phyloP scores from a whole-genome alignment of 805 yeast genomes.

The Sugiyamaella marilandica region DNA sequence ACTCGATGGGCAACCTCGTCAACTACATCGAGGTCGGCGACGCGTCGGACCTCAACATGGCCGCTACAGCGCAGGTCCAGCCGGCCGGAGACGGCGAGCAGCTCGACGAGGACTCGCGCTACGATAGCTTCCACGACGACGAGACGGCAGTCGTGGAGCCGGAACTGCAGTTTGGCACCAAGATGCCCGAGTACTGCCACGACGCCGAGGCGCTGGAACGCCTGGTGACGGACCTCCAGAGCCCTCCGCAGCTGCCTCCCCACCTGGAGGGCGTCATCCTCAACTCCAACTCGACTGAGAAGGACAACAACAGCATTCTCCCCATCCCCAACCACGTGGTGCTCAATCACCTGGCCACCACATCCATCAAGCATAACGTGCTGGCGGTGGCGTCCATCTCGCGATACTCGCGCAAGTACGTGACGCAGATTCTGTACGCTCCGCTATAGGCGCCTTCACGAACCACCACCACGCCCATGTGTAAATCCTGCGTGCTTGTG shows the following conservation, averaged over 20 bases:
- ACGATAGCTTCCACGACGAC: constrained; percentile 69
- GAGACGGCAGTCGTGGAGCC: constrained; percentile 45
- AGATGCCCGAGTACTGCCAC: constrained; percentile 40
- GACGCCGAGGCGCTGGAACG: constrained; percentile 42
- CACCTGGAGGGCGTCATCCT: constrained; percentile 91
- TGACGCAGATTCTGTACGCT: constrained; percentile 86
- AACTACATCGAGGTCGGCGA: constrained; percentile 56
- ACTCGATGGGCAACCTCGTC: constrained; percentile 91
- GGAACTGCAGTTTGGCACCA: constrained; percentile 40
- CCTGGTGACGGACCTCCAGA: constrained; percentile 44
- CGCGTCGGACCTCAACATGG: constrained; percentile 12
- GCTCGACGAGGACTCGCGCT: constrained; percentile 27
- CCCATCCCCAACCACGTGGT: constrained; percentile 95
- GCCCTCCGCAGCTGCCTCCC: constrained; percentile 96
- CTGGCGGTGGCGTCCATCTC: constrained; percentile 89
- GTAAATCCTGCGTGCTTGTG: too few species aligned
- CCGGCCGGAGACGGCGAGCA: constrained; percentile 3
- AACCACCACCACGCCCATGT: too few species aligned
- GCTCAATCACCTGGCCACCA: constrained; percentile 87
- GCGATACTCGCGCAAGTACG: constrained; percentile 84
- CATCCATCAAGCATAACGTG: constrained; percentile 88
- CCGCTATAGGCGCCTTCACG: constrained; percentile 59
- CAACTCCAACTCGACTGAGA: constrained; percentile 65
- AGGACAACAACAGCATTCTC: constrained; percentile 79
- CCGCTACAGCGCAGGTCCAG: background rate